phyloP scores from a whole-genome alignment of 2,329 filamentous ascomycete genomes.

The Reticulascus tulasneorum region DNA sequence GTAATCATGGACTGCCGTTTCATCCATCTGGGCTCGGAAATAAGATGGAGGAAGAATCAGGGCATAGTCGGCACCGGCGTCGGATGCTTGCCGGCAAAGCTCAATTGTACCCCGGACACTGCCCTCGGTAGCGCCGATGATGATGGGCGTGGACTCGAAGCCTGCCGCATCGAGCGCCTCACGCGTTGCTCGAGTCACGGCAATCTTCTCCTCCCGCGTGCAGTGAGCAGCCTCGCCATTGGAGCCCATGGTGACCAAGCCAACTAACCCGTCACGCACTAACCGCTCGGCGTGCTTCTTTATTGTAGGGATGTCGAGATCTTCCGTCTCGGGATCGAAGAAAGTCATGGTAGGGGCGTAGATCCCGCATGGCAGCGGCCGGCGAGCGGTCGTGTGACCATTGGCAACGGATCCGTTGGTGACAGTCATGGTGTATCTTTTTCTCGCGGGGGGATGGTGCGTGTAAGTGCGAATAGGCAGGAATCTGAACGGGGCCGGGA shows the following conservation, averaged over 20 bases:
- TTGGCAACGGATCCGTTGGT: constrained; percentile 15
- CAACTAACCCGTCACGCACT: constrained; percentile 71
- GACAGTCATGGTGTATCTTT: constrained; percentile 13
- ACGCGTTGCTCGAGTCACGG: constrained; percentile 72
- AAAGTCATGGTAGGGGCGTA: constrained; percentile 91
- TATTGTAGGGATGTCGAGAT: constrained; percentile 75
- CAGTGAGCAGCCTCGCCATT: constrained; percentile 89
- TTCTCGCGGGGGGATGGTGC: constrained; percentile 10
- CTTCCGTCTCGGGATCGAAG: constrained; percentile 78
- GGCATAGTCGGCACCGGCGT: constrained; percentile 74
- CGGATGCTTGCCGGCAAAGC: constrained; percentile 61
- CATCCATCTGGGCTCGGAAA: constrained; percentile 73
- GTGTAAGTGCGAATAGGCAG: constrained; percentile 4
- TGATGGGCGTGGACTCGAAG: constrained; percentile 71
- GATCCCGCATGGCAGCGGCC: constrained; percentile 72
- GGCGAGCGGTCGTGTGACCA: constrained; percentile 28
- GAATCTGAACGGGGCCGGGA: constrained; percentile 6
- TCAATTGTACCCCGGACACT: constrained; percentile 78
- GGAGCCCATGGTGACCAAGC: constrained; percentile 82
- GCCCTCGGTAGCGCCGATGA: constrained; percentile 77
- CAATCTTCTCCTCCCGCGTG: constrained; percentile 70
- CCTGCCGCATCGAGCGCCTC: constrained; percentile 79
- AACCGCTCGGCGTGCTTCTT: constrained; percentile 78
- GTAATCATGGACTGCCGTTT: constrained; percentile 69
- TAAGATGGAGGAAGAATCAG: constrained; percentile 79